phyloP scores from a whole-genome alignment of 495 filamentous ascomycete genomes.

The Penicillium riverlandense region DNA sequence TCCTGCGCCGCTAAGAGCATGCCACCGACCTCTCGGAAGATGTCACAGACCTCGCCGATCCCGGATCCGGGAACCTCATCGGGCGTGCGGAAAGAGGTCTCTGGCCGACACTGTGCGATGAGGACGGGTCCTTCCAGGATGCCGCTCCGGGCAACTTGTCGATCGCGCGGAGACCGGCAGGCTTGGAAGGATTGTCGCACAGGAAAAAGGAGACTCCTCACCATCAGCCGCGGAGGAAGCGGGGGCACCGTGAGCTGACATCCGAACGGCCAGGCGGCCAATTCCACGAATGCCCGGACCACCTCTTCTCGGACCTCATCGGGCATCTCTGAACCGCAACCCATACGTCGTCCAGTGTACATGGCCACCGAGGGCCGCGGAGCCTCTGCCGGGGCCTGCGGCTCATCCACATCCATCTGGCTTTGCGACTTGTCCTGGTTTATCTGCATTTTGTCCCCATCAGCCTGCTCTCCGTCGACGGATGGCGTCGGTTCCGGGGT shows the following conservation, averaged over 20 bases:
- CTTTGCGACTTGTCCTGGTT: conserved; percentile 11
- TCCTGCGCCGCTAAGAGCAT: conserved; percentile 78
- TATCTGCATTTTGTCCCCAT: conserved; percentile 17
- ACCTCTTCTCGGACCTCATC: conserved; percentile 64
- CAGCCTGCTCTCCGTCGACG: conserved; percentile 3
- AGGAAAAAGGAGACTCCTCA: conserved; percentile 46
- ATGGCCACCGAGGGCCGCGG: conserved; percentile 11
- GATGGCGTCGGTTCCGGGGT: conserved; percentile 16
- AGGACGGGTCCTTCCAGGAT: conserved; percentile 69
- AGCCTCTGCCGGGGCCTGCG: neutral
- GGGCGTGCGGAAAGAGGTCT: conserved; percentile 44
- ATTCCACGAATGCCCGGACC: conserved; percentile 66
- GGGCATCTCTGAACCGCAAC: conserved; percentile 66
- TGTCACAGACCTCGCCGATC: conserved; percentile 53
- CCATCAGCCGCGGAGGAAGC: conserved; percentile 52
- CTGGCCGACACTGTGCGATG: conserved; percentile 49
- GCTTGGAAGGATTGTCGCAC: conserved; percentile 49
- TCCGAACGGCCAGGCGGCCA: conserved; percentile 71
- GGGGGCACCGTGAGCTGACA: conserved; percentile 61
- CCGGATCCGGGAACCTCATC: conserved; percentile 37
- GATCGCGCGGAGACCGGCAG: conserved; percentile 60
- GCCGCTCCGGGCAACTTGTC: conserved; percentile 62
- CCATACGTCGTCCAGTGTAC: conserved; percentile 52
- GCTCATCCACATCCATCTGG: conserved; percentile 29
- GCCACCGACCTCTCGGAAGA: conserved; percentile 65